Evolutionary conservation across 2,329 filamentous ascomycete species (phyloP).

Genomic region (Phaeosphaeria sp.): DNA sequence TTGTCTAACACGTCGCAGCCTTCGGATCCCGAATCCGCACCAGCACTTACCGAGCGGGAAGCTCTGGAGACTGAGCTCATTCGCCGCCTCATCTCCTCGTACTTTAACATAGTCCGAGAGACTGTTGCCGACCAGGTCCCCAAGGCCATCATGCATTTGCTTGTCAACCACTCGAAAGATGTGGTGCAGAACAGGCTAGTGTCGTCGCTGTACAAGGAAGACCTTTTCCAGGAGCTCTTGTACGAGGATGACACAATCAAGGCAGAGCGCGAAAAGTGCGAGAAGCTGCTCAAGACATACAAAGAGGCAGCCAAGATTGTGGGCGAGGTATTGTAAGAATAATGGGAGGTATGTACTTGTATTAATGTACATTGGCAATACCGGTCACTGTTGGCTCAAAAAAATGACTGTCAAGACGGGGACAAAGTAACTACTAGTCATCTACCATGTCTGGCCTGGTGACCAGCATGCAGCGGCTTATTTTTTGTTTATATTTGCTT

Average conservation of each 20-base stretch:
- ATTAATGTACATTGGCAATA: conserved; percentile 9
- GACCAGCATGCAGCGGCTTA: neutral
- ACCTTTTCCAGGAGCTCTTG: conserved; percentile 86
- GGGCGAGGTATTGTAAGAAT: conserved; percentile 72
- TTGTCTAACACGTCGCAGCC: conserved; percentile 39
- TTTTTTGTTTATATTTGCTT: conserved; percentile 22
- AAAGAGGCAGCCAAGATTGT: conserved; percentile 98
- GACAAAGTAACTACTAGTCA: neutral
- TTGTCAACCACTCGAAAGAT: conserved; percentile 98
- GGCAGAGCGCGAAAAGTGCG: conserved; percentile 97
- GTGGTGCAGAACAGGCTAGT: conserved; percentile 97
- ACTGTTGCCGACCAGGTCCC: conserved; percentile 98
- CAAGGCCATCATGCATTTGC: conserved; percentile 97
- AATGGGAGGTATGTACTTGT: conserved; percentile 8
- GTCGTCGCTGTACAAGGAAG: conserved; percentile 92
- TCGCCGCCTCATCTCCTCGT: conserved; percentile 92
- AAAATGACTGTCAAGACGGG: neutral
- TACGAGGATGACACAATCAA: conserved; percentile 98
- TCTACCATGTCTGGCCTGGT: neutral
- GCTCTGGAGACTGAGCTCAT: conserved; percentile 98
- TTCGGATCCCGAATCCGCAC: conserved; percentile 66
- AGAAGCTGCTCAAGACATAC: conserved; percentile 93
- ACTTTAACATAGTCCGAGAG: conserved; percentile 99
- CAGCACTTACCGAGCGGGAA: conserved; percentile 91
- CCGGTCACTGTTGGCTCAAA: neutral